Base-by-base conservation (phyloP, 2,329 filamentous ascomycete species). In the Lecanicillium sp. region DNA sequence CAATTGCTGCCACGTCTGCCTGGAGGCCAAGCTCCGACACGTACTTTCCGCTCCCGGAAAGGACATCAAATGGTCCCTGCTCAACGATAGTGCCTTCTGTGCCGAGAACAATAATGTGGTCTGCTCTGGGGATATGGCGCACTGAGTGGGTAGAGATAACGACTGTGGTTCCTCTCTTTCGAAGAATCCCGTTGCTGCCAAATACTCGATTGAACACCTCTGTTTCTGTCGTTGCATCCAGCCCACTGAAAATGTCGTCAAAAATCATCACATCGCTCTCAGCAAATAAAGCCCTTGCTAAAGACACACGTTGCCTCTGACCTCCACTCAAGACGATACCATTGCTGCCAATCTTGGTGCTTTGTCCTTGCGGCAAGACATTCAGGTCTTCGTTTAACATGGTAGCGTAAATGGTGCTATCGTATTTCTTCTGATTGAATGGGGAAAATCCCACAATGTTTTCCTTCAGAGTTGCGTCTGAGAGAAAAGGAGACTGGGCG, bases 31-130 rank as follows among this genome's bases (percentile, higher is more conserved):
- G 41, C 18, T 6, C 42, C 31, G 25, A 37, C 35, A 13, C 47
- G 43, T 32, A 16, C 9, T 14, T 8, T 11, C 12, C 8, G 29
- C 8, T 9, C 8, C 29, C 29, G 15, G 9, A 16, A 14, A 16
- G 15, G 9, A 11, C 14, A 4, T 7, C 13, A 19, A 11, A 9
- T 9, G 1, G 8, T 9, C n/a, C 29, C 13, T 31, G 29, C 29
- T 32, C 15, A 28, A 40, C 37, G n/a, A 3, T 14, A 1, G 27
- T 7, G 17, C 29, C 32, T 13, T 41, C 57, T 1, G 46, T 27
- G 0, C 59, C 60, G 0, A 76, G 58, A 0, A 63, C 66, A 29
- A 75, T 62, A 7, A 75, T 63, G 25, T 69, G 62, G 32, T 75
- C 66, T 39, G 55, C 64, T 27, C 48, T 45, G 0, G 58, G 53